Percentiles rank a stretch among this genome's conserved stretches.
These are phyloP conservation scores for Musa balbisiana DNA, from an alignment of 202 grass and related monocot genomes.

Conservation along the genomic window DNA sequence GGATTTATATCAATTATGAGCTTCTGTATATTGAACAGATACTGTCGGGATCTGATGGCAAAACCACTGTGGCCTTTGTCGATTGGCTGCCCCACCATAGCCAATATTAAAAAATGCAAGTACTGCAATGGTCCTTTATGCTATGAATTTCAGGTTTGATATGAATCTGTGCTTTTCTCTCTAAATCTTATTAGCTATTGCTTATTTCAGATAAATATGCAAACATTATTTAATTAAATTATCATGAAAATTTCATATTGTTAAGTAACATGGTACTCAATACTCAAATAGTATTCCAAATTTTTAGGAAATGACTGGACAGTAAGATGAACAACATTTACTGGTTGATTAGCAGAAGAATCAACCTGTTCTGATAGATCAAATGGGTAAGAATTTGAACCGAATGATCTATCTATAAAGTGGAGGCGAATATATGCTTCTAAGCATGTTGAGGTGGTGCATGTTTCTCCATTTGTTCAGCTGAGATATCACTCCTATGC, in stretches of 20 bases:
- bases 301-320: neutral
- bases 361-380: neutral
- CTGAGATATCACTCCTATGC: neutral
- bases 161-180: neutral
- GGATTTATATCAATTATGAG: neutral
- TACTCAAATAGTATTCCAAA: neutral
- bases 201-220: neutral
- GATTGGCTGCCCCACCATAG: slow-evolving; percentile 43
- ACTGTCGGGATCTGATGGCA: slow-evolving; percentile 60
- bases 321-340: neutral
- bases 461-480: neutral
- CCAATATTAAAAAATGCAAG: slow-evolving; percentile 52
- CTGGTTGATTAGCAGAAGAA: neutral
- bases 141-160: slow-evolving; percentile 87
- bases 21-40: slow-evolving; percentile 34
- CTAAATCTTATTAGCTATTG: neutral
- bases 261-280: neutral
- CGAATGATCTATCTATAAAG: neutral
- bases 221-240: neutral
- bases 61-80: slow-evolving; percentile 85
- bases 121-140: slow-evolving; percentile 67
- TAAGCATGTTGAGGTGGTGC: neutral
- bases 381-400: neutral
- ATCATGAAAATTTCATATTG: neutral
- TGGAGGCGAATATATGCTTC: neutral